Evolutionary conservation across 345 rosid genomes (phyloP).

Genomic region (Cardamine resedifolia): DNA sequence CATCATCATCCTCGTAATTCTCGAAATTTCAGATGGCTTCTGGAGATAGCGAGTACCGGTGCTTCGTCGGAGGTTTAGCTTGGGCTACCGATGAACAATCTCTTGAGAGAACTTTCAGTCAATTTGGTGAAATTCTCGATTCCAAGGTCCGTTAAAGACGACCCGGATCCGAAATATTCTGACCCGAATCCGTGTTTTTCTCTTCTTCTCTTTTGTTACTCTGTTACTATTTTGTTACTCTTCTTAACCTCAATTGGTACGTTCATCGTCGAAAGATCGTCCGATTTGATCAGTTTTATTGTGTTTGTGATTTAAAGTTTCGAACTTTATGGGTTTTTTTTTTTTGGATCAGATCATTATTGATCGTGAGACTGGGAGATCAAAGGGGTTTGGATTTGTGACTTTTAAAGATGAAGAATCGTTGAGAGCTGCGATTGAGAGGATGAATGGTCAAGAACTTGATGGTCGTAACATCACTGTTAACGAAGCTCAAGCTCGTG

Average conservation of each 20-base stretch:
- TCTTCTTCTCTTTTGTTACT: slow-evolving; percentile 55
- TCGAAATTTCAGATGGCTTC: slow-evolving; percentile 46
- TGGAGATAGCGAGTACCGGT: slow-evolving; percentile 62
- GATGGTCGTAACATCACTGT: slow-evolving; percentile 84
- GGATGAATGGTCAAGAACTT: slow-evolving; percentile 83
- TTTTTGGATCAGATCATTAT: slow-evolving; percentile 54
- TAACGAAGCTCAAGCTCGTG: slow-evolving; percentile 81
- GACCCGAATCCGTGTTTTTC: slow-evolving; percentile 54
- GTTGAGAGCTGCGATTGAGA: slow-evolving; percentile 83
- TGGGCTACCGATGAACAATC: slow-evolving; percentile 79
- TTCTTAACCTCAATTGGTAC: slow-evolving; percentile 45
- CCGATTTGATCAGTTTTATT: slow-evolving; percentile 32
- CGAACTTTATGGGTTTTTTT: neutral
- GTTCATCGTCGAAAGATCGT: slow-evolving; percentile 60
- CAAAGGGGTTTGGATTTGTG: slow-evolving; percentile 81
- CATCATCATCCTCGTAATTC: neutral
- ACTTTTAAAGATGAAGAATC: slow-evolving; percentile 75
- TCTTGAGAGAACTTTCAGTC: slow-evolving; percentile 57
- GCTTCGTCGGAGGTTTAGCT: slow-evolving; percentile 89
- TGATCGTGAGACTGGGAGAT: slow-evolving; percentile 87
- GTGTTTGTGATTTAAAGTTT: neutral
- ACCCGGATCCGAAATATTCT: slow-evolving; percentile 37
- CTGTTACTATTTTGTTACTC: slow-evolving; percentile 52
- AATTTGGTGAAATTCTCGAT: slow-evolving; percentile 68
- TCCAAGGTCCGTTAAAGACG: slow-evolving; percentile 89